Evolutionary conservation across 371 early-diverging fungal genomes (phyloP).

Genomic region (Lichtheimia ramosa): DNA sequence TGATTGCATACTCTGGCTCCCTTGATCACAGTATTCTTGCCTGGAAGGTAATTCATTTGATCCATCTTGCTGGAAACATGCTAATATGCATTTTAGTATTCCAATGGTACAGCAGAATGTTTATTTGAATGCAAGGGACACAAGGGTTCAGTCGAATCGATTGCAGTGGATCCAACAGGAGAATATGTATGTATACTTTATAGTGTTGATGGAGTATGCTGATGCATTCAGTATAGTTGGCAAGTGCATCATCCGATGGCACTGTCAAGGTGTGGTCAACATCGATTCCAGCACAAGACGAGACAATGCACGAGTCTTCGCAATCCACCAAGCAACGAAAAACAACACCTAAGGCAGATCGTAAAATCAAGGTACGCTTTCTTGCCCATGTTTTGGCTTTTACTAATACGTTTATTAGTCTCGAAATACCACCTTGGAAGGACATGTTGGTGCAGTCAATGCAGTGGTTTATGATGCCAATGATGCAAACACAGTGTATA

Average conservation of each 20-base stretch:
- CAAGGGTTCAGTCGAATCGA: constrained; percentile 62
- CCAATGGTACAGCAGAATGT: background rate
- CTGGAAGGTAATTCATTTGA: constrained; percentile 1
- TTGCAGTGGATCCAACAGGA: constrained; percentile 46
- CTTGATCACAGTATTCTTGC: constrained; percentile 48
- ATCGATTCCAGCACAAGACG: constrained; percentile 53
- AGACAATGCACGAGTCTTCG: constrained; percentile 56
- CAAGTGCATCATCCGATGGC: constrained; percentile 80
- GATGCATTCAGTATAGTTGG: constrained; percentile 54
- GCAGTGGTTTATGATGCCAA: constrained; percentile 65
- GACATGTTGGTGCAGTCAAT: constrained; percentile 83
- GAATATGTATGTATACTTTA: constrained; percentile 17
- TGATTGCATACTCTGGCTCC: constrained; percentile 33
- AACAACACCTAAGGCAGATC: constrained; percentile 26
- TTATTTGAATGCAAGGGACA: constrained; percentile 83
- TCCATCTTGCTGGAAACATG: background rate
- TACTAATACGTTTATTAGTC: constrained; percentile 27
- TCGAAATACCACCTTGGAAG: constrained; percentile 53
- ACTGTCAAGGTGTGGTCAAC: constrained; percentile 80
- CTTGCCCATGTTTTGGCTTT: no score
- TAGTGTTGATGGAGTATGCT: background rate
- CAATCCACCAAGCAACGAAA: constrained; percentile 51
- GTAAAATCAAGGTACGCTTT: constrained; percentile 46
- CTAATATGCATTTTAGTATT: background rate
- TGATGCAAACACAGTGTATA: constrained; percentile 63